Percentiles rank a stretch among this genome's conserved stretches.
These are phyloP conservation scores for Epichloe elymi DNA, from an alignment of 2,329 filamentous ascomycete genomes.

Conservation along the genomic window DNA sequence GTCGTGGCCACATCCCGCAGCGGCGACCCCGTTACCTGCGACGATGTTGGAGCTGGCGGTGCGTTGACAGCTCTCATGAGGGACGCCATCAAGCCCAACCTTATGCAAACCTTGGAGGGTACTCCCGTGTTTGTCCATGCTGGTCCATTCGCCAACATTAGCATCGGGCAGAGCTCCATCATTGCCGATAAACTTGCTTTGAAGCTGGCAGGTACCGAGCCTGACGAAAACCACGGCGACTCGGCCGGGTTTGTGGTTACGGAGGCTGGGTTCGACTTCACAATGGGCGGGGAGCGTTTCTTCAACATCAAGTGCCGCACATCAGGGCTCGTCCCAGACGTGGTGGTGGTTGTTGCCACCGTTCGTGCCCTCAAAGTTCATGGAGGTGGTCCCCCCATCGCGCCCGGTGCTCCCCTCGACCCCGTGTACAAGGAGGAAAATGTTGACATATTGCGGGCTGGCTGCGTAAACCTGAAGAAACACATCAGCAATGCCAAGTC, in stretches of 20 bases:
- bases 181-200: conserved; percentile 90
- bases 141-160: conserved; percentile 96
- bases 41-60: conserved; percentile 86
- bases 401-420: conserved; percentile 70
- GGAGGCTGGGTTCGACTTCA: conserved; percentile 97
- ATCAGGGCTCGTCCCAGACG: conserved; percentile 83
- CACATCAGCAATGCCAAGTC: conserved; percentile 82
- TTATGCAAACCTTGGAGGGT: conserved; percentile 96
- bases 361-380: conserved; percentile 95
- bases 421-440: conserved; percentile 91
- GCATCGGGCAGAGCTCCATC: conserved; percentile 90
- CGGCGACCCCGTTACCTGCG: conserved; percentile 88
- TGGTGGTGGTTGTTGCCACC: conserved; percentile 89
- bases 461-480: conserved; percentile 90
- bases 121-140: conserved; percentile 97
- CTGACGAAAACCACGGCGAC: conserved; percentile 68
- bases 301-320: conserved; percentile 99
- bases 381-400: conserved; percentile 87
- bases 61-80: conserved; percentile 91
- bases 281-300: conserved; percentile 99
- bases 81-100: conserved; percentile 96
- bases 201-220: conserved; percentile 89
- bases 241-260: conserved; percentile 92
- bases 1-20: conserved; percentile 76
- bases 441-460: conserved; percentile 74